Evolutionary conservation across 2,329 filamentous ascomycete genomes (phyloP), one percentile per base, ranked within the genome.

Genomic region (Curvularia hawaiiensis): DNA sequence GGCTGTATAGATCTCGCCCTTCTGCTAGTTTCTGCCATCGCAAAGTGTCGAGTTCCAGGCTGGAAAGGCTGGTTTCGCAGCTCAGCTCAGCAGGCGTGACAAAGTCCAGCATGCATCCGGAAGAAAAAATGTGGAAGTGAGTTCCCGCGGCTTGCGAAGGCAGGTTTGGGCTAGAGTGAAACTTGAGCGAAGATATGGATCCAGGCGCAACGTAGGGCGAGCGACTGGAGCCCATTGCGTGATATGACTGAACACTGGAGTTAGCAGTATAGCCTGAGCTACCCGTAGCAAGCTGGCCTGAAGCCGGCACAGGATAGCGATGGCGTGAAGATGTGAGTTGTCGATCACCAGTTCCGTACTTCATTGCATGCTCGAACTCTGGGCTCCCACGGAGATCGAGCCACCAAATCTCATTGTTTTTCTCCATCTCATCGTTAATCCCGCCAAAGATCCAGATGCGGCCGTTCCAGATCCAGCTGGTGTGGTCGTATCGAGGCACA

Each of bases 401-500:
- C 93, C 95, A 99, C 90, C 92, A 97, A 43, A 99, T 85, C 75
- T 99, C 95, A 58, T 92, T 94, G 60, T 90, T 92, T 69, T 96
- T 94, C 79, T 98, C 93, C 92, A 98, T 97, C 65, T 97, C 93
- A 67, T 95, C 91, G 61, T 92, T 95, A 49, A 99, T 83, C 2
- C 95, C 95, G 39, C 95, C 95, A 76, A 97, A 97, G 7, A 98
- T 92, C 94, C 94, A 99, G 33, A 99, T 88, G 43, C 92, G 87
- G 61, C 95, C 93, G 54, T 90, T 88, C 84, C 93, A 97, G 58
- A 99, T 89, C 83, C 94, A 97, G 51, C 91, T 92, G 16, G 92
- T 92, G 74, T 99, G 95, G 69, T 99, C 95, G 73, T 97, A 99
- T 39, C 95, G 87, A 48, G 91, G 89, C 26, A 97, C 93, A 73